Conservation (phyloP, 352 stramenopile species). For the Phytopythium kandeliae region DNA sequence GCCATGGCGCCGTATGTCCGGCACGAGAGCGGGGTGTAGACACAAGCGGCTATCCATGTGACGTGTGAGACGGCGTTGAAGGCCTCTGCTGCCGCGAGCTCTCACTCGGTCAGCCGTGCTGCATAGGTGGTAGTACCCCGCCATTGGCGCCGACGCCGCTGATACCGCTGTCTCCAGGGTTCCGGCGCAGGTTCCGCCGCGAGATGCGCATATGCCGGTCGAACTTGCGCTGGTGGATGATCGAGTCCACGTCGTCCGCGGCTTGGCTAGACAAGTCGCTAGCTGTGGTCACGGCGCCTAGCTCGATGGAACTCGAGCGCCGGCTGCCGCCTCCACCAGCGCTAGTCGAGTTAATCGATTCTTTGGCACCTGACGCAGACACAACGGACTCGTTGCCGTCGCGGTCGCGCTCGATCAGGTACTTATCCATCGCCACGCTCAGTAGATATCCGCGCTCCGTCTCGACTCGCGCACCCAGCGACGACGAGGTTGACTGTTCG, state of each 20-base stretch:
- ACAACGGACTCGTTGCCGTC: slow-evolving; percentile 2
- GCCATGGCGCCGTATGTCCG: slow-evolving; percentile 38
- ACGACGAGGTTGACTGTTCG: no score
- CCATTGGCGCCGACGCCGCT: background rate
- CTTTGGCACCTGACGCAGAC: background rate
- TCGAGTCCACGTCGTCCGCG: slow-evolving; percentile 27
- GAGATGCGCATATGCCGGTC: slow-evolving; percentile 63
- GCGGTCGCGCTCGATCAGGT: slow-evolving; percentile 4
- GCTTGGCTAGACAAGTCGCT: slow-evolving; percentile 3
- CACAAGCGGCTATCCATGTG: no score
- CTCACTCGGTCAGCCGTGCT: slow-evolving; percentile 1
- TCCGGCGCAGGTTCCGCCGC: slow-evolving; percentile 52
- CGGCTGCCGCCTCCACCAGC: no score
- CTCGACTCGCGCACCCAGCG: background rate
- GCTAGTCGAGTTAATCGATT: background rate
- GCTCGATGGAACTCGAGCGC: slow-evolving; percentile 2
- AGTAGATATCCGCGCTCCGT: background rate
- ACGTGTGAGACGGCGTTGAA: no score
- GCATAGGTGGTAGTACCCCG: slow-evolving; percentile 19
- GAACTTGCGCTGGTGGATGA: slow-evolving; percentile 59
- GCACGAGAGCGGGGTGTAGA: slow-evolving; percentile 10
- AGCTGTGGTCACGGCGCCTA: slow-evolving; percentile 1
- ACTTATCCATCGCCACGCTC: slow-evolving; percentile 6
- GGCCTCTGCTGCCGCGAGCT: background rate
- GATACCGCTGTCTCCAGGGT: slow-evolving; percentile 5